These are phyloP conservation scores for Musa acuminata DNA, from an alignment of 176 grass and related monocot species.

Conservation along the genomic window DNA sequence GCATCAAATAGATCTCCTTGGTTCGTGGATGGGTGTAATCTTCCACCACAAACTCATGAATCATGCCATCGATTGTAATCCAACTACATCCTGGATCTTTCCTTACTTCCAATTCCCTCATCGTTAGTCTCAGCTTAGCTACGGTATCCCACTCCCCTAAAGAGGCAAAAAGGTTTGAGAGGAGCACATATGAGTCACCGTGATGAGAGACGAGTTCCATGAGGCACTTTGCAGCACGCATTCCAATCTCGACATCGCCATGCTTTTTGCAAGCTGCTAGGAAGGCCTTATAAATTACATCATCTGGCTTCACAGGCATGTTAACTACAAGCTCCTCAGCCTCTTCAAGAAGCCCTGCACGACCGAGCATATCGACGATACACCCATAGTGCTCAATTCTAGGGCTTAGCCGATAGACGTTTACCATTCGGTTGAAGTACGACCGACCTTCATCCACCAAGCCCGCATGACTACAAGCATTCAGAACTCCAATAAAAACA, in stretches of 20 bases:
- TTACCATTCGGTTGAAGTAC: constrained; percentile 6
- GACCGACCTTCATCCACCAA: constrained; percentile 15
- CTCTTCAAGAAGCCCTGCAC: constrained; percentile 17
- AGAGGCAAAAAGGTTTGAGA: constrained; percentile 17
- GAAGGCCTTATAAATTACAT: constrained; percentile 19
- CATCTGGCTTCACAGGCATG: constrained; percentile 21
- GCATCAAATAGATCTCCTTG: constrained; percentile 11
- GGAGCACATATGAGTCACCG: constrained; percentile 9
- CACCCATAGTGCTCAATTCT: constrained; percentile 20
- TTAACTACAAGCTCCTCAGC: not conserved
- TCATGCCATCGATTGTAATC: constrained; percentile 18
- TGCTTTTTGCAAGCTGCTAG: constrained; percentile 14
- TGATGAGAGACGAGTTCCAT: constrained; percentile 3
- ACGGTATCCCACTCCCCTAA: constrained; percentile 7
- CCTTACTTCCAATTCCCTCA: constrained; percentile 19
- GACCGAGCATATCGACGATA: constrained; percentile 17
- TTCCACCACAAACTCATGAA: constrained; percentile 24
- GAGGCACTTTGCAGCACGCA: not conserved
- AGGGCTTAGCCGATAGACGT: not conserved
- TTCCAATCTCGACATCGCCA: constrained; percentile 14
- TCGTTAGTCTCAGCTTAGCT: constrained; percentile 8
- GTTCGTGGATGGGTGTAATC: constrained; percentile 6
- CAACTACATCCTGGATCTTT: constrained; percentile 27
- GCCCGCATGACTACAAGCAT: constrained; percentile 23
- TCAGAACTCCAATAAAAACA: constrained; percentile 14